phyloP scores from a whole-genome alignment of 192 early-diverging fungal genomes.

The Rhizoclosmatium sp. region DNA sequence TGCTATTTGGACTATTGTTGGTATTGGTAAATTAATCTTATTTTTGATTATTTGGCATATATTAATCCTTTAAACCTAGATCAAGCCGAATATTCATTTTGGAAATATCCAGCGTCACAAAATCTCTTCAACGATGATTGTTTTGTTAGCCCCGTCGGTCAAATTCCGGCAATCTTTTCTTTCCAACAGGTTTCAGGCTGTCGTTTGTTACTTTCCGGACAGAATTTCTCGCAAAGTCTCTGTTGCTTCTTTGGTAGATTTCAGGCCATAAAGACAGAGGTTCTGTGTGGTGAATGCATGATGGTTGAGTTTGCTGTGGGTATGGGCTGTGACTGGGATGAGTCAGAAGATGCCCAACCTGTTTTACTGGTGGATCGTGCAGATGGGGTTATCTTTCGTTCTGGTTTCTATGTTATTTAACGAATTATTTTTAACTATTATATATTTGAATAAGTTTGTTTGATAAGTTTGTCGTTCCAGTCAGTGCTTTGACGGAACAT shows the following conservation, averaged over 20 bases:
- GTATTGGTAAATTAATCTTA: slow-evolving; percentile 52
- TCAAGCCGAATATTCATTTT: slow-evolving; percentile 17
- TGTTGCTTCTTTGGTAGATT: slow-evolving; percentile 11
- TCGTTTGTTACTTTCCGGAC: slow-evolving; percentile 6
- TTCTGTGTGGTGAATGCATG: slow-evolving; percentile 11
- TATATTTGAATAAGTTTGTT: too few species aligned
- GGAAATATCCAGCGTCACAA: neutral
- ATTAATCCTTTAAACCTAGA: neutral
- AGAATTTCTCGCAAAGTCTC: neutral
- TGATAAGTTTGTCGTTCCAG: too few species aligned
- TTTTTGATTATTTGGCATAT: slow-evolving; percentile 10
- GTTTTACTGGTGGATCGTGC: neutral
- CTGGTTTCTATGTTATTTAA: slow-evolving; percentile 6
- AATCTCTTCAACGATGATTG: neutral
- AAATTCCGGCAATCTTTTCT: neutral
- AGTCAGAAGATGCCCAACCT: neutral
- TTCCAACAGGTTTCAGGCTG: neutral
- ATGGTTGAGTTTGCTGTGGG: slow-evolving; percentile 3
- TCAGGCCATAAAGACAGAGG: neutral
- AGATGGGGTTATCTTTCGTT: neutral
- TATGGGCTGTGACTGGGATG: neutral
- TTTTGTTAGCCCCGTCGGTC: neutral
- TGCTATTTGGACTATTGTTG: slow-evolving; percentile 93
- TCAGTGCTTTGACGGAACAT: too few species aligned
- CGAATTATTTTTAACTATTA: neutral